A percentile compares a stretch with the other conserved stretches of the same genome.
These are phyloP conservation scores for Rhododendron vialii DNA, from an alignment of 148 eudicot species.

Conservation along the genomic window DNA sequence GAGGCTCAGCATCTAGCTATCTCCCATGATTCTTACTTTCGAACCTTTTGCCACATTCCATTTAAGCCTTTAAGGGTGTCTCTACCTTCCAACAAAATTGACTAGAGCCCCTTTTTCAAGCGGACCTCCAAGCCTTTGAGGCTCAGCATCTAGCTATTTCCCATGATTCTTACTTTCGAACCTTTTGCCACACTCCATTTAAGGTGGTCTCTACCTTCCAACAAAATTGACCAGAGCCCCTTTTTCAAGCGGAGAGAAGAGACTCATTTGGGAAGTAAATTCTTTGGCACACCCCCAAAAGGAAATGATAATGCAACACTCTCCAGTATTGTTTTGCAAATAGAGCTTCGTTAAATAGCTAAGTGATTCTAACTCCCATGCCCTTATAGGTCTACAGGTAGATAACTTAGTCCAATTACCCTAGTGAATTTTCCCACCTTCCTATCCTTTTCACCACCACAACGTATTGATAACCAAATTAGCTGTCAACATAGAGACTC, in stretches of 20 bases:
- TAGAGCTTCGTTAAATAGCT: not conserved
- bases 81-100: not conserved
- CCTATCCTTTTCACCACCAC: not conserved
- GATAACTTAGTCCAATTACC: not conserved
- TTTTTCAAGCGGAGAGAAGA: not conserved
- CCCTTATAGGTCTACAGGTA: not conserved
- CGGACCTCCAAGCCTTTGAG: not conserved
- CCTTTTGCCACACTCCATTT: not conserved
- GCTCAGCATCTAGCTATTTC: not conserved
- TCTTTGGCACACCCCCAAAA: not conserved
- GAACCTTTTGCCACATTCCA: not conserved
- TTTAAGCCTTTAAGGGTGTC: not conserved
- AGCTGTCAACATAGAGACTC: not conserved
- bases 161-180: not conserved
- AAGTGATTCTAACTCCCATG: not conserved
- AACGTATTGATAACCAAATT: not conserved
- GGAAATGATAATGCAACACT: not conserved
- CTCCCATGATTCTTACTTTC: not conserved
- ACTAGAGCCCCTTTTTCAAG: not conserved
- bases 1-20: not conserved
- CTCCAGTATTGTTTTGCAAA: not conserved
- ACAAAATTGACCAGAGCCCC: not conserved
- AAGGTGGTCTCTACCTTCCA: not conserved
- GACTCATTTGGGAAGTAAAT: not conserved
- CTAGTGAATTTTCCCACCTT: not conserved